Percentiles rank a stretch among this genome's conserved stretches.
Conservation (phyloP, 768 basidiomycete species). For the Suillus weaverae region DNA sequence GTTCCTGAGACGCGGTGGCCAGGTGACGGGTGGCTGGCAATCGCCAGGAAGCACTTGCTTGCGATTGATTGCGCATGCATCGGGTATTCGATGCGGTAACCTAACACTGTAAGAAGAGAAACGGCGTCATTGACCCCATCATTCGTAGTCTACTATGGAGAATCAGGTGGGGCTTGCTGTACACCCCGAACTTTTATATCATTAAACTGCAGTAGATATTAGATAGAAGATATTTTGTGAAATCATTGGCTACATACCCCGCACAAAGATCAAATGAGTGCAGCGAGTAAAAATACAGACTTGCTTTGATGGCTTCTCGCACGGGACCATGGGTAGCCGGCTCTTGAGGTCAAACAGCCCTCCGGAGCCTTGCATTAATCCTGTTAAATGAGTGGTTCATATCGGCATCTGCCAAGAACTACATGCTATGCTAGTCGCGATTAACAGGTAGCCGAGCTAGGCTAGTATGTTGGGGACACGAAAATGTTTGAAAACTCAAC, state of each 20-base stretch:
- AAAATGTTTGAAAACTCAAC: not conserved
- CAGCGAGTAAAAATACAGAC: not conserved
- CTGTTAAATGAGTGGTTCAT: not conserved
- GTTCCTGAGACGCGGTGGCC: slow-evolving; percentile 24
- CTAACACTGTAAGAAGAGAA: not conserved
- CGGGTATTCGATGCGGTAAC: slow-evolving; percentile 4
- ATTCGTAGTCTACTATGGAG: not conserved
- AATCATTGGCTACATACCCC: not conserved
- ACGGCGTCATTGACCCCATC: not conserved
- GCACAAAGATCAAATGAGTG: not conserved
- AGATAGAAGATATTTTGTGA: not conserved
- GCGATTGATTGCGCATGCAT: slow-evolving; percentile 19
- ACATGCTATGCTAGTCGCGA: not conserved
- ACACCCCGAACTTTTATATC: not conserved
- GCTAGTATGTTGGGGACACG: not conserved
- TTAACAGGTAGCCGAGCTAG: not conserved
- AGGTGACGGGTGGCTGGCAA: slow-evolving; percentile 4
- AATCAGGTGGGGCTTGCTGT: slow-evolving; percentile 4
- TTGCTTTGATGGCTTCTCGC: not conserved
- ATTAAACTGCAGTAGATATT: not conserved
- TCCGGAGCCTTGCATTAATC: not conserved
- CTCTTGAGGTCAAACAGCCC: not conserved
- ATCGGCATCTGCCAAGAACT: not conserved
- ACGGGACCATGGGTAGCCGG: not conserved
- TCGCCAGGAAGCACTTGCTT: slow-evolving; percentile 13